These are phyloP conservation scores for Haberlea rhodopensis DNA, from an alignment of 257 asterid species.

Conservation along the genomic window DNA sequence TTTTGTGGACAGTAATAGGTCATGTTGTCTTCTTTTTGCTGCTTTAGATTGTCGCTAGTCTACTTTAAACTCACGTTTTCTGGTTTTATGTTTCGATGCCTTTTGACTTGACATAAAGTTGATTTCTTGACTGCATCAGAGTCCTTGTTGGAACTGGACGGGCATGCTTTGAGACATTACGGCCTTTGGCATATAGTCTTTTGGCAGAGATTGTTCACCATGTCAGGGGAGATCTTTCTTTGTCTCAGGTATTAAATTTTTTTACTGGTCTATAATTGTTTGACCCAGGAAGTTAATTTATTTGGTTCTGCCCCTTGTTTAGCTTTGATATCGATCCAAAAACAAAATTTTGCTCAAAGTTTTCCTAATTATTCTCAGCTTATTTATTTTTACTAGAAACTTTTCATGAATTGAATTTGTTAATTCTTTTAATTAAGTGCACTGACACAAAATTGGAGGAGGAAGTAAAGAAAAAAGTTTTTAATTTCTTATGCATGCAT, in stretches of 20 bases:
- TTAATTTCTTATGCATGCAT: no score
- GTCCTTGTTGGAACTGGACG: slow-evolving; percentile 98
- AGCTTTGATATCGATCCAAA: neutral
- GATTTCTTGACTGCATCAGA: slow-evolving; percentile 46
- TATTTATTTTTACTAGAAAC: slow-evolving; percentile 10
- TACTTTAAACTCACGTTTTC: slow-evolving; percentile 4
- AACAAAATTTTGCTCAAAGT: neutral
- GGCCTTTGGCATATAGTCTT: slow-evolving; percentile 98
- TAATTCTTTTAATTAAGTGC: no score
- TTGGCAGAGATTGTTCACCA: slow-evolving; percentile 99
- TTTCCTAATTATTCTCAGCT: slow-evolving; percentile 1
- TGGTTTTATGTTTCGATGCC: slow-evolving; percentile 16
- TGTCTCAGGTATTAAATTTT: slow-evolving; percentile 70
- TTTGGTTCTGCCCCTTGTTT: slow-evolving; percentile 12
- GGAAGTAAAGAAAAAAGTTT: no score
- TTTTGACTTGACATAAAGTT: slow-evolving; percentile 22
- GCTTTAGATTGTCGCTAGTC: slow-evolving; percentile 16
- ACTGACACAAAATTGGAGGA: no score
- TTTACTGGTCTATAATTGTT: slow-evolving; percentile 13
- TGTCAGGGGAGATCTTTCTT: slow-evolving; percentile 89
- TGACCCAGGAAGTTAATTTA: slow-evolving; percentile 8
- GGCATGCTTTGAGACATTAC: slow-evolving; percentile 96
- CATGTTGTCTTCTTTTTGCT: slow-evolving; percentile 20
- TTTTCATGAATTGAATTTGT: slow-evolving; percentile 11
- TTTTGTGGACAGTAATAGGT: slow-evolving; percentile 3